Evolutionary conservation across 257 asterid genomes (phyloP).

Genomic region (Eucommia ulmoides): DNA sequence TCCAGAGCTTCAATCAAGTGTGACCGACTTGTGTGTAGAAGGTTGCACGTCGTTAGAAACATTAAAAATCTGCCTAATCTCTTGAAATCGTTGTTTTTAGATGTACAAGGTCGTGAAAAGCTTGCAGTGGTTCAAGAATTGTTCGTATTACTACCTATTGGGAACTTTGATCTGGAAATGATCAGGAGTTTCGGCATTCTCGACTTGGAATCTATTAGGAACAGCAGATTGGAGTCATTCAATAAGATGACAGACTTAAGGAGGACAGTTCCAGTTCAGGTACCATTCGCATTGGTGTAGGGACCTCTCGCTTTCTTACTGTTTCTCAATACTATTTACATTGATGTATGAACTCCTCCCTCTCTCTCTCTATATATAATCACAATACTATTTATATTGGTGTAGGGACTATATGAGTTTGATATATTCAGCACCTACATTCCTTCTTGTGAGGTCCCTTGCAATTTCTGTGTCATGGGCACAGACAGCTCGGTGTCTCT

Average conservation of each 20-base stretch:
- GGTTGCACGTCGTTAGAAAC: slow-evolving; percentile 5
- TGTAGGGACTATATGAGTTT: slow-evolving; percentile 8
- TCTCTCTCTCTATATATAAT: neutral
- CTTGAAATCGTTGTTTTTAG: slow-evolving; percentile 1
- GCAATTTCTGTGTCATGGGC: slow-evolving; percentile 2
- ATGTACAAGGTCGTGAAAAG: neutral
- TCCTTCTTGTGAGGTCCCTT: slow-evolving; percentile 8
- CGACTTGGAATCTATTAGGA: neutral
- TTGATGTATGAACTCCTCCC: no score
- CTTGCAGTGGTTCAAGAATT: slow-evolving; percentile 4
- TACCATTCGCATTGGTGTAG: no score
- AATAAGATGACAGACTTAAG: slow-evolving; percentile 1
- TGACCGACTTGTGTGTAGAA: neutral
- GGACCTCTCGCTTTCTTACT: no score
- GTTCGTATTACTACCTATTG: slow-evolving; percentile 3
- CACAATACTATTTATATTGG: neutral
- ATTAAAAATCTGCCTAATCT: slow-evolving; percentile 6
- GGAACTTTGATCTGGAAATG: neutral
- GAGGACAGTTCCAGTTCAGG: slow-evolving; percentile 4
- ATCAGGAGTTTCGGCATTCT: slow-evolving; percentile 1
- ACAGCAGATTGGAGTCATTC: slow-evolving; percentile 1
- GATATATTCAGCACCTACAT: slow-evolving; percentile 8
- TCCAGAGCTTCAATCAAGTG: slow-evolving; percentile 9
- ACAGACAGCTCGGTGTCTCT: neutral
- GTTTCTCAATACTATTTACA: no score